These are phyloP conservation scores for Fusarium caatingaense DNA, from an alignment of 2,329 filamentous ascomycete genomes.

Conservation along the genomic window DNA sequence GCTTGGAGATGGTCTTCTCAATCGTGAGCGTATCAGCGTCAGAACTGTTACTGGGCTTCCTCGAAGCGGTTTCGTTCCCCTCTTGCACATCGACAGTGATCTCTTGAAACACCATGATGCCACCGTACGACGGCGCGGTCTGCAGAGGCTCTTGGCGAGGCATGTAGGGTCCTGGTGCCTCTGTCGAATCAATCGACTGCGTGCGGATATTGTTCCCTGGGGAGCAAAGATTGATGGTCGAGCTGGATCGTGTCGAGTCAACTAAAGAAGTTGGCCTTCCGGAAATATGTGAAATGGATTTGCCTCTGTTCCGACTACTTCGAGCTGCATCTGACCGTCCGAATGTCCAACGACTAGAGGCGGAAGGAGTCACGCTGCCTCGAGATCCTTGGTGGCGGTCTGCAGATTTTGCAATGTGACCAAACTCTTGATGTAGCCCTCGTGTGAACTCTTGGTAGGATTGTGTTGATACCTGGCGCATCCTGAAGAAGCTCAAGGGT, in stretches of 20 bases:
- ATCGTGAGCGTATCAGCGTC: slow-evolving; percentile 15
- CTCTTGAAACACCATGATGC: slow-evolving; percentile 72
- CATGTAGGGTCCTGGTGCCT: slow-evolving; percentile 32
- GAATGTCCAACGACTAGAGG: slow-evolving; percentile 31
- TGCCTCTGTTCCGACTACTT: slow-evolving; percentile 5
- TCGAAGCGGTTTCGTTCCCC: slow-evolving; percentile 14
- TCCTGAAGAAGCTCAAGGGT: slow-evolving; percentile 73
- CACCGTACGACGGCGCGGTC: slow-evolving; percentile 53
- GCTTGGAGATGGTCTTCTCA: slow-evolving; percentile 18
- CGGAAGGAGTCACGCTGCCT: slow-evolving; percentile 4
- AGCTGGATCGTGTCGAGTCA: slow-evolving; percentile 38
- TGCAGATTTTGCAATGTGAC: slow-evolving; percentile 56
- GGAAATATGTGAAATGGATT: slow-evolving; percentile 8
- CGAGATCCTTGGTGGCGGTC: slow-evolving; percentile 10
- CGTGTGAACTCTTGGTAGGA: slow-evolving; percentile 70
- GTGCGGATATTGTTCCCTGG: slow-evolving; percentile 23
- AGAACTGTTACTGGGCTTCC: slow-evolving; percentile 10
- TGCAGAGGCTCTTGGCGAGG: slow-evolving; percentile 43
- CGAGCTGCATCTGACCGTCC: slow-evolving; percentile 16
- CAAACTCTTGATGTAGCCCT: slow-evolving; percentile 70
- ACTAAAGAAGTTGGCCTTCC: slow-evolving; percentile 28
- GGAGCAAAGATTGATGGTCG: slow-evolving; percentile 45
- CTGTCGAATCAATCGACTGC: slow-evolving; percentile 32
- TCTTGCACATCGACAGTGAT: slow-evolving; percentile 64
- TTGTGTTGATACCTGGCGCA: slow-evolving; percentile 71